Evolutionary conservation across 177 flowering plant species (phyloP).

Genomic region (Vitis hybrid): DNA sequence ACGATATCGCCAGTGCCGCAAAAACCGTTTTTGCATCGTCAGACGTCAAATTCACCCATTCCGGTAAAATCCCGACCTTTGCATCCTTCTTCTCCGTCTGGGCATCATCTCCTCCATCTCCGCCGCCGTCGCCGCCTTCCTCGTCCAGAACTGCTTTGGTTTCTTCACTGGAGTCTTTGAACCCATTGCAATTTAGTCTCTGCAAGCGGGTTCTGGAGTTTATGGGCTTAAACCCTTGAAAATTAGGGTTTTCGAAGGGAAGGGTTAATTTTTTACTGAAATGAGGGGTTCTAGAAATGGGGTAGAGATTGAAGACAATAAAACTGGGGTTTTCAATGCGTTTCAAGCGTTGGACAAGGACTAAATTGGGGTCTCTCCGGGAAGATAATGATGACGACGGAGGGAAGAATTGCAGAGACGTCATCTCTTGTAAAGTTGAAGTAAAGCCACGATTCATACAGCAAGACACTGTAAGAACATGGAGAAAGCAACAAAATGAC

Average conservation of each 20-base stretch:
- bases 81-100: slow-evolving; percentile 34
- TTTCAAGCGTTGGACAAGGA: slow-evolving; percentile 7
- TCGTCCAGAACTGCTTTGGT: slow-evolving; percentile 36
- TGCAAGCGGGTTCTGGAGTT: slow-evolving; percentile 10
- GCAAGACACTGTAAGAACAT: slow-evolving; percentile 7
- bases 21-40: slow-evolving; percentile 88
- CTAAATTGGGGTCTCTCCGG: slow-evolving; percentile 22
- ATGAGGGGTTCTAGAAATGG: slow-evolving; percentile 13
- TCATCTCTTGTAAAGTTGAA: slow-evolving; percentile 10
- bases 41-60: slow-evolving; percentile 71
- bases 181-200: slow-evolving; percentile 38
- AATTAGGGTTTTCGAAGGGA: slow-evolving; percentile 17
- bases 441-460: not conserved
- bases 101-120: slow-evolving; percentile 46
- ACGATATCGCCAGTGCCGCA: slow-evolving; percentile 74
- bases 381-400: slow-evolving; percentile 24
- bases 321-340: slow-evolving; percentile 21
- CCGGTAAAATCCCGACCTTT: slow-evolving; percentile 47
- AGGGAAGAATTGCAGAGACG: slow-evolving; percentile 37
- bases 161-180: slow-evolving; percentile 52
- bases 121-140: slow-evolving; percentile 53
- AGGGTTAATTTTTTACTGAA: slow-evolving; percentile 15
- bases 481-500: slow-evolving; percentile 11
- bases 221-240: slow-evolving; percentile 12
- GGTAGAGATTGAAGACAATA: slow-evolving; percentile 16